Evolutionary conservation across 495 filamentous ascomycete genomes (phyloP).

Genomic region (Cryomyces minteri): DNA sequence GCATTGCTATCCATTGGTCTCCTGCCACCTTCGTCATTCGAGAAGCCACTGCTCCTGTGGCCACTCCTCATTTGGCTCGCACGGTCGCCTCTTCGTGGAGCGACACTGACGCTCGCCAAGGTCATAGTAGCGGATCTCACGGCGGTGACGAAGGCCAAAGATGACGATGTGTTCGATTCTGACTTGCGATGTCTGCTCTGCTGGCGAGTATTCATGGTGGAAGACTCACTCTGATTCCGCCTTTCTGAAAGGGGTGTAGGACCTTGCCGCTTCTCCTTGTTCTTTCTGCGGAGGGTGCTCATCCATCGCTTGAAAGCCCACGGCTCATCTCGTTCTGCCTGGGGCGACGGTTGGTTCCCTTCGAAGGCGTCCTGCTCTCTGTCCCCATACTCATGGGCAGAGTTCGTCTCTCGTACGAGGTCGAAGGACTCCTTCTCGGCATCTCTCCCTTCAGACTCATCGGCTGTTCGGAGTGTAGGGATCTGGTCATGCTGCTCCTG

Average conservation of each 20-base stretch:
- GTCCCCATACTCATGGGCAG: too few relatives aligned
- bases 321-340: not conserved
- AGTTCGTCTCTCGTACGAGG: too few relatives aligned
- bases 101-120: conserved; percentile 45
- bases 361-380: too few relatives aligned
- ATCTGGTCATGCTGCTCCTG: too few relatives aligned
- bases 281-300: conserved; percentile 28
- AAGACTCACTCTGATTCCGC: conserved; percentile 18
- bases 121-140: conserved; percentile 65
- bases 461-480: too few relatives aligned
- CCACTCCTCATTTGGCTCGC: conserved; percentile 34
- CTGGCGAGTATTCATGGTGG: not conserved
- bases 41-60: conserved; percentile 43
- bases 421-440: too few relatives aligned
- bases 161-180: conserved; percentile 43
- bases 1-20: conserved; percentile 10
- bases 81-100: conserved; percentile 33
- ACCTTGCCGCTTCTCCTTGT: conserved; percentile 8
- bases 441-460: too few relatives aligned
- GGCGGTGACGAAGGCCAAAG: conserved; percentile 51
- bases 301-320: conserved; percentile 33
- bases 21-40: conserved; percentile 17
- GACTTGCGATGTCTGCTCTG: conserved; percentile 28
- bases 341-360: not conserved
- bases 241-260: conserved; percentile 20